Evolutionary conservation across 805 yeast genomes (phyloP).

Genomic region (Saturnispora kantuleensis): DNA sequence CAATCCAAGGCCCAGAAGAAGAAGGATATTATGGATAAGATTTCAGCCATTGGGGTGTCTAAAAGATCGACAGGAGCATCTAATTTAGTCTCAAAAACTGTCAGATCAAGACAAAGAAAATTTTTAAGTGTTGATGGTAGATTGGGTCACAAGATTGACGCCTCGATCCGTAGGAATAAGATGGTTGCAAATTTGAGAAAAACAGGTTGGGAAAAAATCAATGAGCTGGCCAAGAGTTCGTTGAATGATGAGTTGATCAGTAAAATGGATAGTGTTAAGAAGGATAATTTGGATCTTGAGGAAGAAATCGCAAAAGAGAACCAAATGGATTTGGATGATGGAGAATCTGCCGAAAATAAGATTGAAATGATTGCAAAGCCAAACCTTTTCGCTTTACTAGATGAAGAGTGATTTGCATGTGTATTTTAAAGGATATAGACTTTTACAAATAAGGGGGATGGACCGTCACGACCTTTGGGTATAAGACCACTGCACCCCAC

Average conservation of each 20-base stretch:
- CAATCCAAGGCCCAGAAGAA: conserved; percentile 27
- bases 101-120: conserved; percentile 13
- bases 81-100: conserved; percentile 21
- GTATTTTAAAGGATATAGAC: too few species aligned
- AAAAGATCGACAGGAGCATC: conserved; percentile 13
- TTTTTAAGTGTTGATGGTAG: conserved; percentile 15
- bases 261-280: conserved; percentile 15
- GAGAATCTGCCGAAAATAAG: conserved; percentile 8
- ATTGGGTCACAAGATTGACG: conserved; percentile 41
- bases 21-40: neutral
- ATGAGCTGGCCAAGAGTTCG: conserved; percentile 33
- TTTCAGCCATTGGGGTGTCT: neutral
- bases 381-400: conserved; percentile 21
- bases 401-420: conserved; percentile 14
- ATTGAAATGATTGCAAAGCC: conserved; percentile 9
- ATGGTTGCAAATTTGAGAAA: conserved; percentile 54
- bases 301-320: conserved; percentile 14
- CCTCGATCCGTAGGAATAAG: conserved; percentile 54
- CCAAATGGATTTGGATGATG: conserved; percentile 10
- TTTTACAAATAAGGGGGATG: too few species aligned
- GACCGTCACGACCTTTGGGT: too few species aligned
- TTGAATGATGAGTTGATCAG: conserved; percentile 11
- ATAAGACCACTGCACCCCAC: too few species aligned
- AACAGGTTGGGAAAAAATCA: conserved; percentile 64
- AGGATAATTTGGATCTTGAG: conserved; percentile 8